Base-by-base conservation (phyloP, 2,329 filamentous ascomycete species). In the Cyphellophora europaea region DNA sequence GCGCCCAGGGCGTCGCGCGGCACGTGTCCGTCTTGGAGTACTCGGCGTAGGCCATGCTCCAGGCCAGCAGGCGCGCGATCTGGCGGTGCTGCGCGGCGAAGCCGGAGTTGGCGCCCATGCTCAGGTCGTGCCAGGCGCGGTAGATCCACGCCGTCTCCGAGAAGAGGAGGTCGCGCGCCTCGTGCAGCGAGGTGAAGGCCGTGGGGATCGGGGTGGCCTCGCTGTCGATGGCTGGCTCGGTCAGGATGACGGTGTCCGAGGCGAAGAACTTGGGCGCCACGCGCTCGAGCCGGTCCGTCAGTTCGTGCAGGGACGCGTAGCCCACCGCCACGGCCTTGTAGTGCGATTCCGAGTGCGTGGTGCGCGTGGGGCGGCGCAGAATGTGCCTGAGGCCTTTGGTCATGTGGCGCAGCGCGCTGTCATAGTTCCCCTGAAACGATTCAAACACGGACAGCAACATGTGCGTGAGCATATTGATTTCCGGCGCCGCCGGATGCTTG, bases 151-250 rank as follows among this genome's bases (percentile, higher is more conserved):
- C 40, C 3, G 38, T 36, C 27, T 49, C 45, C 10, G 45, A 47
- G 39, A 48, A 49, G 5, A 49, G 32, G 10, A 39, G 37, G 30
- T 50, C 45, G 13, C 45, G 42, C n/a, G 48, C 45, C 19, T 49
- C 32, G 4, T 42, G 38, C 11, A 50, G 38, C 13, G 37, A 42
- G 5, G 27, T 18, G 19, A 50, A 50, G 8, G 33, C 35, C 15
- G 29, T 25, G 8, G 48, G 48, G 5, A 50, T 40, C 1, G 33
- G 27, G 11, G 43, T 41, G 1, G 42, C 41, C 11, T 40, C 39
- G 19, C 14, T 17, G n/a, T 19, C 15, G 33, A 32, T 13, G 11
- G 11, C 14, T 31, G 18, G 3, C 28, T 31, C 14, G 31, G 28
- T 11, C 35, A 39, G 19, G 27, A 11, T 10, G 11, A 14, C 12